A percentile compares a stretch with the other conserved stretches of the same genome.
Conservation (phyloP, 306 rosid species). For the Trifolium pratense region DNA sequence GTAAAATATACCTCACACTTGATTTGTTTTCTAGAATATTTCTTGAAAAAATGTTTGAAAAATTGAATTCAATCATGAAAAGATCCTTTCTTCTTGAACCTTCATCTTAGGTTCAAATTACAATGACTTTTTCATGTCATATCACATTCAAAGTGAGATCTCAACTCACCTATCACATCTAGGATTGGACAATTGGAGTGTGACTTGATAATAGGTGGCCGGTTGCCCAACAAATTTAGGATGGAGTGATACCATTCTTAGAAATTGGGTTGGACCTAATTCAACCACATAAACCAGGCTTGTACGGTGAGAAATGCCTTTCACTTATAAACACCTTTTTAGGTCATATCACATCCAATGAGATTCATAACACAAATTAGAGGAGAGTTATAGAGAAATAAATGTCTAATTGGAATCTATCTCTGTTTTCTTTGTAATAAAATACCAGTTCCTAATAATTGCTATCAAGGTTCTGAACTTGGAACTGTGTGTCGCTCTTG, state of each 20-base stretch:
- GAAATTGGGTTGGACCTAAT: neutral
- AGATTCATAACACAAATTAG: neutral
- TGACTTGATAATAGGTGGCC: neutral
- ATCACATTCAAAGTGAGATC: neutral
- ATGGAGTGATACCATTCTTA: neutral
- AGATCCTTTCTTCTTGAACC: no score
- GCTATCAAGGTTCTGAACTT: neutral
- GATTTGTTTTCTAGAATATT: no score
- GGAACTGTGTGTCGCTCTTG: neutral
- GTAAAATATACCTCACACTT: neutral
- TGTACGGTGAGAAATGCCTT: neutral
- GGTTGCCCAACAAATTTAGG: neutral
- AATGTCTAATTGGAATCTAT: neutral
- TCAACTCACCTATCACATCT: neutral
- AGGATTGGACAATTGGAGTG: neutral
- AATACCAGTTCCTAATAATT: neutral
- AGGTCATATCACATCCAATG: neutral
- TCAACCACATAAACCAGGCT: neutral
- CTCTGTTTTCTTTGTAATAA: neutral
- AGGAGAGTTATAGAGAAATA: neutral
- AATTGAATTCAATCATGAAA: no score
- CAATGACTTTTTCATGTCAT: slow-evolving; percentile 1
- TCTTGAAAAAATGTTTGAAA: no score
- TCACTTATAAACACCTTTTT: neutral
- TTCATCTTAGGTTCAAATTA: no score